Base-by-base conservation (phyloP, 306 rosid genomes). In the Vicia faba region DNA sequence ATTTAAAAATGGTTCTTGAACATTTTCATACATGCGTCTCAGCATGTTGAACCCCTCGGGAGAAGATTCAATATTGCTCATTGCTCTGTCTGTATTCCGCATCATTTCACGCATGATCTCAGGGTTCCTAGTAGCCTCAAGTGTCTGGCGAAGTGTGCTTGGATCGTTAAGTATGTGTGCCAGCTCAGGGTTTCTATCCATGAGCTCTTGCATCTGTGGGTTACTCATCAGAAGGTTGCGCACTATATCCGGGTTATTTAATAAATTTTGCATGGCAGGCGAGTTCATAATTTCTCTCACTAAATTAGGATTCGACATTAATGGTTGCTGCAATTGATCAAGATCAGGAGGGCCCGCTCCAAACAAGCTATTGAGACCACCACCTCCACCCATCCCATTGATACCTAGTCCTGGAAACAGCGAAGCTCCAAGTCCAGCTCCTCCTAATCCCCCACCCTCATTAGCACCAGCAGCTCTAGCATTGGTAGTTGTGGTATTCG, bases 61-160 rank as follows among this genome's bases (percentile, higher is more conserved):
- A 82, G 92, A 82, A 70, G 97, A 77, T 79, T 91, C 95, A 63
- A 91, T 88, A 77, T 91, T 91, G 84, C 92, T 91, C 95, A 91
- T 91, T 36, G 95, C 95, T 76, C 97, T 84, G 64, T 91, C 97
- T 38, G 90, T 91, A 79, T 88, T 91, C 58, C 97, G 80, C 97
- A 91, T 91, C 92, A 91, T 91, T 86, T 91, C 97, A 11, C 92
- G 95, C 97, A 91, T 88, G 72, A 88, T 85, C 82, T 91, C 97
- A 16, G 97, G 95, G 72, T 91, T 91, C 74, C 95, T 88, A 48
- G 97, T 86, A 54, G 92, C 95, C 78, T 91, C 97, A 35, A 91
- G 88, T 45, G 95, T 88, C 80, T 88, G 97, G 31, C 88, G 90
- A 33, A 91, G 89, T 23, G 86, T 88, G 69, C 83, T 78, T 31